Percentiles rank a stretch among this genome's conserved stretches.
phyloP scores from a whole-genome alignment of 2,329 filamentous ascomycete genomes.

The Colletotrichum spaethianum region DNA sequence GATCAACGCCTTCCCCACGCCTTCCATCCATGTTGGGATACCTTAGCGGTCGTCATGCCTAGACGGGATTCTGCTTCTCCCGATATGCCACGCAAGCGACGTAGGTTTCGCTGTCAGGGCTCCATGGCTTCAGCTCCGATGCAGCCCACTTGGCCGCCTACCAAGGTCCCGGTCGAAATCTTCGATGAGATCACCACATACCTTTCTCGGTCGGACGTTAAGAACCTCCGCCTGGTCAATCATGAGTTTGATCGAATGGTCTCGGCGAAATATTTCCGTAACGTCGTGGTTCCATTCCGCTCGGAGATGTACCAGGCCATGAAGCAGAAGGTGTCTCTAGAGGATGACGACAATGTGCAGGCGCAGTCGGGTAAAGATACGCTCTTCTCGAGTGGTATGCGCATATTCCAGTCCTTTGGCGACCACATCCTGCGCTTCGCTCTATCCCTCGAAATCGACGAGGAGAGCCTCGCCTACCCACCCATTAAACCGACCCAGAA shows the following conservation, averaged over 20 bases:
- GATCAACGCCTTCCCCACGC: constrained; percentile 8
- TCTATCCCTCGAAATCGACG: constrained; percentile 78
- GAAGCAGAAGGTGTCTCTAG: constrained; percentile 27
- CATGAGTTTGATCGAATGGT: constrained; percentile 70
- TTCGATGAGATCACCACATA: constrained; percentile 70
- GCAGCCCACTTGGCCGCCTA: constrained; percentile 49
- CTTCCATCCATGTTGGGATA: constrained; percentile 17
- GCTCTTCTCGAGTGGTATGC: constrained; percentile 64
- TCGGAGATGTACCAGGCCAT: constrained; percentile 70
- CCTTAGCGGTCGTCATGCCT: constrained; percentile 21
- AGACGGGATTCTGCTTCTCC: constrained; percentile 2
- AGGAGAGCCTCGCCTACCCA: constrained; percentile 63
- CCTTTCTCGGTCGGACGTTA: constrained; percentile 71
- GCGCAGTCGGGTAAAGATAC: constrained; percentile 43
- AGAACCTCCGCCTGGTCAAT: constrained; percentile 73
- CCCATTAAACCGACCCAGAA: constrained; percentile 70
- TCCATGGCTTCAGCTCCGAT: constrained; percentile 24
- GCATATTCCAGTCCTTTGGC: constrained; percentile 74
- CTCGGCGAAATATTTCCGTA: constrained; percentile 71
- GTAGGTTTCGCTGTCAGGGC: constrained; percentile 18
- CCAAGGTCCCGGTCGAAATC: constrained; percentile 71
- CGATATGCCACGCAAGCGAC: constrained; percentile 35
- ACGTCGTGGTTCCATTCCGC: constrained; percentile 76
- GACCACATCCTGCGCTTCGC: constrained; percentile 74
- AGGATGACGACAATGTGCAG: constrained; percentile 6